A percentile compares a stretch with the other conserved stretches of the same genome.
Evolutionary conservation across 345 rosid genomes (phyloP).

Genomic region (Salix viminalis): DNA sequence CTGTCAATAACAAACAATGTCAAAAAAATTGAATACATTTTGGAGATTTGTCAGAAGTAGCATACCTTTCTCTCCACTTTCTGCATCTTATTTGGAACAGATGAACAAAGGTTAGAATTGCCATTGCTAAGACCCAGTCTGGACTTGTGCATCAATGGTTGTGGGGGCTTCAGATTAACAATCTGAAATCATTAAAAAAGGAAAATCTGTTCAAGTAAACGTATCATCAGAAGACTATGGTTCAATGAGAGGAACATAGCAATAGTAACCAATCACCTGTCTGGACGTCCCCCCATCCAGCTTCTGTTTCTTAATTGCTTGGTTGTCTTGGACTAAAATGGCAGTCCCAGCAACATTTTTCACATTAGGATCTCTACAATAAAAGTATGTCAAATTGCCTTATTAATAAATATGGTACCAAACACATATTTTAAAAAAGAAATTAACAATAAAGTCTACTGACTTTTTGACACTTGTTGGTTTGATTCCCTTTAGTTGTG

Average conservation of each 20-base stretch:
- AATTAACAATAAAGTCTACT: background rate
- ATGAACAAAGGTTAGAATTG: conserved; percentile 39
- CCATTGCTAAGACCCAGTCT: conserved; percentile 55
- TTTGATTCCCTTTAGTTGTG: conserved; percentile 40
- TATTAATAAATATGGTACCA: conserved; percentile 2
- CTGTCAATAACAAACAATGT: background rate
- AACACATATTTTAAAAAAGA: background rate
- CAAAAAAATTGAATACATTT: background rate
- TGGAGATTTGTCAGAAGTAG: conserved; percentile 1
- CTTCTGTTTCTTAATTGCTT: conserved; percentile 94
- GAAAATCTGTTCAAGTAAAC: background rate
- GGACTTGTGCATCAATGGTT: conserved; percentile 69
- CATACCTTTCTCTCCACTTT: conserved; percentile 80
- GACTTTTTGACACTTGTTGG: conserved; percentile 44
- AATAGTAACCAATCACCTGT: conserved; percentile 46
- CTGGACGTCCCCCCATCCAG: conserved; percentile 85
- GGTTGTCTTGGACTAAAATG: conserved; percentile 73
- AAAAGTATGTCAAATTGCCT: background rate
- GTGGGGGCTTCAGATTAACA: conserved; percentile 64
- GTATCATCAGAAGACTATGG: background rate
- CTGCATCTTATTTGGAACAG: conserved; percentile 36
- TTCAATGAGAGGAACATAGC: background rate
- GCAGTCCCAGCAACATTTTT: conserved; percentile 39
- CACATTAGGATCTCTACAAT: conserved; percentile 37
- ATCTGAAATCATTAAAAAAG: conserved; percentile 45